A percentile compares a stretch with the other conserved stretches of the same genome.
Conservation (phyloP, 257 asterid genomes). For the Solanum ossicruentum region DNA sequence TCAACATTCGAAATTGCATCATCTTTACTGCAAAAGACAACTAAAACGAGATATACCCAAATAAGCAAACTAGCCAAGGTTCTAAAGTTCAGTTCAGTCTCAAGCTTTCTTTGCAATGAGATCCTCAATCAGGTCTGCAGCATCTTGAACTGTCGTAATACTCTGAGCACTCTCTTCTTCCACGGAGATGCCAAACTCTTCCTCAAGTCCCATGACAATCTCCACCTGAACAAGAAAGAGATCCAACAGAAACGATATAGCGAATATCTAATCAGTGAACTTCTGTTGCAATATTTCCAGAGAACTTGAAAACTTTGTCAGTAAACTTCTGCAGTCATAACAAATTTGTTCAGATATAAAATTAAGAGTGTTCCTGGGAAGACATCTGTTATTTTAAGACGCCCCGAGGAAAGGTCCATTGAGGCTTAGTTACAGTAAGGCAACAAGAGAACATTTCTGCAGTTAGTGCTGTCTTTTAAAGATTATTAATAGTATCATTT, state of each 20-base stretch:
- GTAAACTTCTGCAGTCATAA: neutral
- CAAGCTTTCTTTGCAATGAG: conserved; percentile 3
- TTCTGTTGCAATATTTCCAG: neutral
- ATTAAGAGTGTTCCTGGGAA: neutral
- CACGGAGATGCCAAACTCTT: conserved; percentile 9
- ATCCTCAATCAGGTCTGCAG: conserved; percentile 16
- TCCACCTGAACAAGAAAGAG: conserved; percentile 5
- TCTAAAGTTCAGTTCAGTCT: neutral
- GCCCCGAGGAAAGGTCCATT: neutral
- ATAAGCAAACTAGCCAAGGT: neutral
- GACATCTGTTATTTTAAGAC: neutral
- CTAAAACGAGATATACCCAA: neutral
- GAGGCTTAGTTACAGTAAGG: neutral
- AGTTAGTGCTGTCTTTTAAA: neutral
- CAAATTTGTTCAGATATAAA: neutral
- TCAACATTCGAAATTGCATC: neutral
- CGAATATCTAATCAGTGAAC: neutral
- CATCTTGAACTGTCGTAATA: conserved; percentile 12
- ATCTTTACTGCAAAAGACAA: neutral
- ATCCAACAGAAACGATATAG: neutral
- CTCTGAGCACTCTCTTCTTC: conserved; percentile 17
- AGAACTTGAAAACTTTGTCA: neutral
- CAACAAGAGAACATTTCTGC: neutral
- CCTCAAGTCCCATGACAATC: conserved; percentile 20
- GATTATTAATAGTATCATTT: neutral